Base-by-base conservation (phyloP, 352 stramenopile genomes). In the Phytopythium vexans region DNA sequence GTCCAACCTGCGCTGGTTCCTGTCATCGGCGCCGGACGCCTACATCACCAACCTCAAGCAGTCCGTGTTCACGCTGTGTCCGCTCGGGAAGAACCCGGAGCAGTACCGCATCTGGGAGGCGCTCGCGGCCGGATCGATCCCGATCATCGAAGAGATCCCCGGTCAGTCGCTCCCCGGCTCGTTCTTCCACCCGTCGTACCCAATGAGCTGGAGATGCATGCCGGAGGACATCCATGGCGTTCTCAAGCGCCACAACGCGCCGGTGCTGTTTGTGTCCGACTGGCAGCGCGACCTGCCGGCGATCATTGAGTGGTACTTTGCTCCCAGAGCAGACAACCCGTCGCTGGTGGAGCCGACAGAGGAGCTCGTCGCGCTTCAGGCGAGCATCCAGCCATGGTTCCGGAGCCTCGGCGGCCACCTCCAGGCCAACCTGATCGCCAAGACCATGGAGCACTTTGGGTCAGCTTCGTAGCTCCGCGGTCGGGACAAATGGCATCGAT, bases 51-150 rank as follows among this genome's bases (percentile, higher is more conserved):
- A 64, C 9, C 47, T 85, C n/a, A 76, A 81, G 53, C 64, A 77
- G 44, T 82, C 69, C 0, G 59, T 85, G 21, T 85, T 87, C 49
- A 87, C 76, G 32, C 65, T 87, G 16, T 87, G 76, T 48, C 76
- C 76, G 12, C 56, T 81, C 1, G 76, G 76, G 3, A 85, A 85
- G 55, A 88, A 87, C 58, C 76, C 76, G 2, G 76, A 87, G 62
- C 73, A 87, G 54, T 87, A 84, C 39, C 66, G 76, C 15, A 85
- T 87, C 56, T 87, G 76, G 76, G 76, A 87, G 39, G 76, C 73
- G n/a, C 53, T 87, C 33, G 70, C 76, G 3, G 74, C 73, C 0
- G 76, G 76, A 2, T 87, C 76, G 16, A 87, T 87, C 58, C 76
- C 73, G 5, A 82, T 87, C 41, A 62, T 87, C 8, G 76, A 87